Evolutionary conservation across 2,329 filamentous ascomycete species (phyloP).

Genomic region (Trichoderma guizhouense): DNA sequence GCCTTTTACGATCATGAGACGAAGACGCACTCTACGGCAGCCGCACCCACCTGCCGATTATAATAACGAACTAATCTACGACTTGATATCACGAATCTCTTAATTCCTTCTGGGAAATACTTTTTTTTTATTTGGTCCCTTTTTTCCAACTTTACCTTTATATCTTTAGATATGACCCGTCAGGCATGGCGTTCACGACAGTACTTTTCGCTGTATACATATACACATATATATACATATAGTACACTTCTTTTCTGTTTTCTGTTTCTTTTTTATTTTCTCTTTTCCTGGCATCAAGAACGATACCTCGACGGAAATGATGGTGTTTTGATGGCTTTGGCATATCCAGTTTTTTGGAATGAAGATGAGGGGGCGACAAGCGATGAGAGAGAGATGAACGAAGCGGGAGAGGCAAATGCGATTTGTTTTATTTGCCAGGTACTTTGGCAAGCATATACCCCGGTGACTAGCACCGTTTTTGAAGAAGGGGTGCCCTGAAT

Average conservation of each 20-base stretch:
- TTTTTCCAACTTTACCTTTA: neutral
- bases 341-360: neutral
- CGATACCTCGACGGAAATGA: neutral
- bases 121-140: neutral
- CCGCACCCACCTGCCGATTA: slow-evolving; percentile 10
- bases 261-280: neutral
- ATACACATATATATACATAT: neutral
- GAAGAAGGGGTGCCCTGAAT: neutral
- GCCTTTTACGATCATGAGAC: slow-evolving; percentile 35
- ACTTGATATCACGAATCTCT: slow-evolving; percentile 6
- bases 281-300: neutral
- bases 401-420: neutral
- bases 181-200: neutral
- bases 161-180: slow-evolving; percentile 1
- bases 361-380: neutral
- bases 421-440: neutral
- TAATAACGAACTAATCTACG: slow-evolving; percentile 4
- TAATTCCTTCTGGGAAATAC: neutral
- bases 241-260: neutral
- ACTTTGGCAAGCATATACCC: slow-evolving; percentile 19
- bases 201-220: neutral
- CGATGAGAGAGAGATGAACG: neutral
- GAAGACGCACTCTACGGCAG: neutral
- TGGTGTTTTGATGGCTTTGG: neutral
- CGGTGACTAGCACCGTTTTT: slow-evolving; percentile 10